Percentiles rank a stretch among this genome's conserved stretches.
Evolutionary conservation across 164 flowering plant species (phyloP).

Genomic region (Chimonanthus praecox): DNA sequence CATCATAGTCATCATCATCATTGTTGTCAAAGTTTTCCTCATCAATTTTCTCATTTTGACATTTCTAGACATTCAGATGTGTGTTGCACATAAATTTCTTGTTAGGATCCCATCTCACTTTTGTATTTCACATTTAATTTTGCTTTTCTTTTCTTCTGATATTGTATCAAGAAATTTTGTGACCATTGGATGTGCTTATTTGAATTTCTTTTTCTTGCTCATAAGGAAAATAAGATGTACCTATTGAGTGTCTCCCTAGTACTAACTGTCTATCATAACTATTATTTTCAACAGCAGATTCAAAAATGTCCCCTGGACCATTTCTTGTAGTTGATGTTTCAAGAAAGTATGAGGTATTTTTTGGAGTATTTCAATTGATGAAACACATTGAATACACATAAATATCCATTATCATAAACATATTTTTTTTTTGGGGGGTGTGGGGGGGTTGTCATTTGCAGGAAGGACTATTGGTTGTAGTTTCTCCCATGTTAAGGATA

Average conservation of each 20-base stretch:
- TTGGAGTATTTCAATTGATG: neutral
- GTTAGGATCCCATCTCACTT: too few relatives aligned
- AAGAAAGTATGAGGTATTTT: conserved; percentile 52
- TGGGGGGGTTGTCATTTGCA: conserved; percentile 16
- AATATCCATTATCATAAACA: neutral
- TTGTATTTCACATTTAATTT: too few relatives aligned
- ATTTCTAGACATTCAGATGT: too few relatives aligned
- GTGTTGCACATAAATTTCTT: too few relatives aligned
- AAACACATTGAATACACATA: too few relatives aligned
- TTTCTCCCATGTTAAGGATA: conserved; percentile 78
- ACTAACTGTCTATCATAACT: conserved; percentile 2
- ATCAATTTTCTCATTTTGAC: too few relatives aligned
- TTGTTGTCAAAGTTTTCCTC: too few relatives aligned
- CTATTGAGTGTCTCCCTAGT: neutral
- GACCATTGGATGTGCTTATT: neutral
- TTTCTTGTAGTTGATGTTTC: conserved; percentile 73
- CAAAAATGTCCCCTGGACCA: conserved; percentile 80
- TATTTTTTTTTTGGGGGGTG: neutral
- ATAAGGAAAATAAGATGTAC: neutral
- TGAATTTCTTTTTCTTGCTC: neutral
- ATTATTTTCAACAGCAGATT: conserved; percentile 37
- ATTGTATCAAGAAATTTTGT: neutral
- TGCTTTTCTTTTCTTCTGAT: too few relatives aligned
- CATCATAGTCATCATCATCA: too few relatives aligned
- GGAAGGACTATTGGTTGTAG: conserved; percentile 71